A percentile compares a stretch with the other conserved stretches of the same genome.
phyloP scores from a whole-genome alignment of 768 basidiomycete species.

The Mycena filopes region DNA sequence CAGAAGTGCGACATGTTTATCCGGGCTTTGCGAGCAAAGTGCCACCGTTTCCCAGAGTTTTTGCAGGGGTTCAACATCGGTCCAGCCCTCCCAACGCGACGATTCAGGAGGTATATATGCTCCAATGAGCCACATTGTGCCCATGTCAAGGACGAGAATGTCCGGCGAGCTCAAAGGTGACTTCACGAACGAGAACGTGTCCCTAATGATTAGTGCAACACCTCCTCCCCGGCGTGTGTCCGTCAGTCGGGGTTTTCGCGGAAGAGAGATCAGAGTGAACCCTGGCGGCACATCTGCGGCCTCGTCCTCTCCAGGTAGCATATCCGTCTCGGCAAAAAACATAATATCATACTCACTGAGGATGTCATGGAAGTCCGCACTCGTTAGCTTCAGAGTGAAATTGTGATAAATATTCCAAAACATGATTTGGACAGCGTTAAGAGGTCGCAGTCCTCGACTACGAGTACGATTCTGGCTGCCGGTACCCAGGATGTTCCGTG shows the following conservation, averaged over 20 bases:
- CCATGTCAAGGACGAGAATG: not conserved
- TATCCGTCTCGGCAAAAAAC: constrained; percentile 1
- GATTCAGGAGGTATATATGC: not conserved
- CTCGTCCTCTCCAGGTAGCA: not conserved
- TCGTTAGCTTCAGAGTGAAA: not conserved
- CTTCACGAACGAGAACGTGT: not conserved
- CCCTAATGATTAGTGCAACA: not conserved
- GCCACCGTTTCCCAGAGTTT: too few relatives aligned
- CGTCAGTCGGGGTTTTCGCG: not conserved
- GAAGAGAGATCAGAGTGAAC: not conserved
- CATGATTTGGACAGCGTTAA: too few relatives aligned
- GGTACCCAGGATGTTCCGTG: too few relatives aligned
- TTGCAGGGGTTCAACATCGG: too few relatives aligned
- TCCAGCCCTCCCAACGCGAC: too few relatives aligned
- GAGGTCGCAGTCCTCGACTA: too few relatives aligned
- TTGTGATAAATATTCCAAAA: not conserved
- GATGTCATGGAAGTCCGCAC: not conserved
- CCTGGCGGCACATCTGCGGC: not conserved
- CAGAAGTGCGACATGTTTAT: too few relatives aligned
- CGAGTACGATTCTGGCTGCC: too few relatives aligned
- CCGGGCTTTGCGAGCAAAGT: too few relatives aligned
- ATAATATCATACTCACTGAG: not conserved
- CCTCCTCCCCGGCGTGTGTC: not conserved
- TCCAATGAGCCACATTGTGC: not conserved
- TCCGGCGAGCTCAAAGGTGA: not conserved